These are phyloP conservation scores for Trematosphaeria pertusa DNA, from an alignment of 2,329 filamentous ascomycete species.

Conservation along the genomic window DNA sequence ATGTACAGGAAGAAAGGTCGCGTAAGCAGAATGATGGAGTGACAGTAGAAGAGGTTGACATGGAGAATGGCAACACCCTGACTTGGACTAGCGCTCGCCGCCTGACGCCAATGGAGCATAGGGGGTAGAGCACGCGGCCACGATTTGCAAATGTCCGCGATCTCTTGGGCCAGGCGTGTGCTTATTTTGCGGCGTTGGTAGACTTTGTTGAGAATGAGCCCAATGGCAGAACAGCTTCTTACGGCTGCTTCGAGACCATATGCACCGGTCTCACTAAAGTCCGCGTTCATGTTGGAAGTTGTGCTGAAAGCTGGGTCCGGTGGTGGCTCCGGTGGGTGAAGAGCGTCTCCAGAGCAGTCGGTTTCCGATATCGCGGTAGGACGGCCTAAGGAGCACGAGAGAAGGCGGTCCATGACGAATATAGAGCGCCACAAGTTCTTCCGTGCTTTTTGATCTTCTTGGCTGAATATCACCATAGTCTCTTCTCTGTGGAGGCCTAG, in stretches of 20 bases:
- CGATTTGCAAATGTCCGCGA: constrained; percentile 60
- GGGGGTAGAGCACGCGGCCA: constrained; percentile 60
- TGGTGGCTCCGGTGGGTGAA: constrained; percentile 37
- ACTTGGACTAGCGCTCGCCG: constrained; percentile 53
- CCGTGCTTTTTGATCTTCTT: constrained; percentile 56
- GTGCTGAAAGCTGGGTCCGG: constrained; percentile 26
- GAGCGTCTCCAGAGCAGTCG: constrained; percentile 63
- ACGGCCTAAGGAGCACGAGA: constrained; percentile 68
- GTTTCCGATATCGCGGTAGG: constrained; percentile 68
- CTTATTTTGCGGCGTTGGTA: constrained; percentile 68
- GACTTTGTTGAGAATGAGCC: constrained; percentile 64
- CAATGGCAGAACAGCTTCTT: constrained; percentile 64
- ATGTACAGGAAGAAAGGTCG: constrained; percentile 69
- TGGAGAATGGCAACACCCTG: constrained; percentile 68
- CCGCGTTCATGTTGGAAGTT: constrained; percentile 16
- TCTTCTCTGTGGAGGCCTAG: constrained; percentile 69
- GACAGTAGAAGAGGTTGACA: constrained; percentile 66
- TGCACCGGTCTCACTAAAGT: constrained; percentile 45
- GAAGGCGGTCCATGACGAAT: constrained; percentile 69
- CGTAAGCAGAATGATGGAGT: constrained; percentile 68
- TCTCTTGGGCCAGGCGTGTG: constrained; percentile 63
- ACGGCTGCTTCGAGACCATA: constrained; percentile 63
- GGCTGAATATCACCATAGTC: constrained; percentile 61
- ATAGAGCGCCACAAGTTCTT: constrained; percentile 70
- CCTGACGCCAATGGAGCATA: constrained; percentile 59